Evolutionary conservation across 2,329 filamentous ascomycete species (phyloP), one percentile per base, ranked within the genome.

Genomic region (Penicillium sclerotiorum): DNA sequence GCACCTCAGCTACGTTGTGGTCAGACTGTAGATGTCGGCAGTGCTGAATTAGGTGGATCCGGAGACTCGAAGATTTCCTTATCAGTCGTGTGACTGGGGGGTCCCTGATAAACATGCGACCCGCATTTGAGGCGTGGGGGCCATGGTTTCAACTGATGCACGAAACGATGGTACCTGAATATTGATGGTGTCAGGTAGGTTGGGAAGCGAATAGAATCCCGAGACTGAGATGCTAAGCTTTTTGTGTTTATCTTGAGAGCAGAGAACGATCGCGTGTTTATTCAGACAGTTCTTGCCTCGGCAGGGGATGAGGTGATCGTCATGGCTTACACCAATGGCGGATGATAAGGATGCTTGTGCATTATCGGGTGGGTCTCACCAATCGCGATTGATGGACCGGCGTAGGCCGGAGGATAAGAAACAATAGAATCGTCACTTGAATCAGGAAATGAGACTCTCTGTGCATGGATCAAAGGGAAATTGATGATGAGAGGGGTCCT

Each of bases 111-210:
- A 39, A 23, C 36, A 27, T n/a, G 15, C 23, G 38, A 22, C 12
- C 15, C 21, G 22, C 13, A n/a, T 15, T 13, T 40, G 22, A 27
- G 27, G 27, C 22, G 38, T 9, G 38, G 38, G n/a, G 12, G 38
- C 6, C 20, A 23, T 39, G 27, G 9, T 5, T 15, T 25, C 15
- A 21, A 11, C 20, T 5, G 8, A 28, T 30, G 13, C 39, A 28
- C 13, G 9, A 13, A 13, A n/a, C 15, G 39, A 42, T 42, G 39
- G 39, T 42, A 42, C 39, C 39, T 42, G 39, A 42, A 42, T 15
- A 15, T 17, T 27, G 22, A 9, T 18, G n/a, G n/a, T 22, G 27
- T 23, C 13, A 40, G 25, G 13, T 12, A 13, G 38, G 38, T n/a
- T 20, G 8, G 8, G 27, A 22, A 11, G 18, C n/a, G 8, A 20